These are phyloP conservation scores for Fistulinella prunicolor DNA, from an alignment of 768 basidiomycete genomes.

Conservation along the genomic window DNA sequence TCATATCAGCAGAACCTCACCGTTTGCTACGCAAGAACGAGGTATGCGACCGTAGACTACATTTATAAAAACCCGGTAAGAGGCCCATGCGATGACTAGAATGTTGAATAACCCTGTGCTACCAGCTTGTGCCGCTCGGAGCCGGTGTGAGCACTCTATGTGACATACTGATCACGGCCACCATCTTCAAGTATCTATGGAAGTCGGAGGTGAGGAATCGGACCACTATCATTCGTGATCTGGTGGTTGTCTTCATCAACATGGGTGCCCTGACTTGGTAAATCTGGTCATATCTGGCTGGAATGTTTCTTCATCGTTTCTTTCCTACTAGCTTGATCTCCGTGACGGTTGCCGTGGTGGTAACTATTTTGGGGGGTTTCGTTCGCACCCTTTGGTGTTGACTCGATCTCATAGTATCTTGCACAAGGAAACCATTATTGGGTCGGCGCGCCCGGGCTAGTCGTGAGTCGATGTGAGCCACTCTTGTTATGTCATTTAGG, in stretches of 20 bases:
- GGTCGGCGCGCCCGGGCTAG: conserved; percentile 6
- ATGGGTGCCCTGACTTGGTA: conserved; percentile 18
- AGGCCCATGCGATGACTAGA: background rate
- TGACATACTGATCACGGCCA: conserved; percentile 11
- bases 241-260: conserved; percentile 12
- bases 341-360: conserved; percentile 3
- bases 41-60: conserved; percentile 1
- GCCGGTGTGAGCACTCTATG: conserved; percentile 7
- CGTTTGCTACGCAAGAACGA: background rate
- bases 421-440: conserved; percentile 6
- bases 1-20: background rate
- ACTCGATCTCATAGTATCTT: conserved; percentile 5
- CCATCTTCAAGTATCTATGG: conserved; percentile 13
- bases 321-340: conserved; percentile 10
- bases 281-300: no score
- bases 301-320: no score
- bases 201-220: conserved; percentile 7
- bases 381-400: background rate
- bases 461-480: conserved; percentile 12
- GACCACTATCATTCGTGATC: conserved; percentile 2
- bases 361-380: background rate
- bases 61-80: conserved; percentile 8
- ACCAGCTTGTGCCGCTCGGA: conserved; percentile 8
- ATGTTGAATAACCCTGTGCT: background rate
- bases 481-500: no score